Conservation (phyloP, 2,329 filamentous ascomycete species). For the Leptographium procerum region DNA sequence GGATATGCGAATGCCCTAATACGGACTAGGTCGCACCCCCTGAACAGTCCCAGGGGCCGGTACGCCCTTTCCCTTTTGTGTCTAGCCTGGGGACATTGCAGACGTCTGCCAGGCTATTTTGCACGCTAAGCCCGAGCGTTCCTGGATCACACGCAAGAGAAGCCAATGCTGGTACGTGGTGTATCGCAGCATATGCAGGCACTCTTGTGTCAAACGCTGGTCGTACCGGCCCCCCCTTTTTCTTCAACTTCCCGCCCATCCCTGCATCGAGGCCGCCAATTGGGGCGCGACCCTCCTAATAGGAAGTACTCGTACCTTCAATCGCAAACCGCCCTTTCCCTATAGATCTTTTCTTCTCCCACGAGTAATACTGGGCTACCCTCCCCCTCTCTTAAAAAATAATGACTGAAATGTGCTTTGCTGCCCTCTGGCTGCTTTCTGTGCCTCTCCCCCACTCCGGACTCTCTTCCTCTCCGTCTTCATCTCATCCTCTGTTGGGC, state of each 20-base stretch:
- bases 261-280: not conserved
- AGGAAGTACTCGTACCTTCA: not conserved
- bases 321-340: not conserved
- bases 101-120: not conserved
- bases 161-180: not conserved
- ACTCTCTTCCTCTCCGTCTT: not conserved
- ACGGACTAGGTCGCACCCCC: not conserved
- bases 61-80: not conserved
- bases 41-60: not conserved
- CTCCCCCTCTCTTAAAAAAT: not conserved
- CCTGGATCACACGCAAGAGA: not conserved
- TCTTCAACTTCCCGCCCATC: not conserved
- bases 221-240: not conserved
- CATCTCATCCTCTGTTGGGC: not conserved
- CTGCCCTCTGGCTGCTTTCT: not conserved
- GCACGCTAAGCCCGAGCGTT: not conserved
- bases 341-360: not conserved
- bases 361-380: not conserved
- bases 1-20: not conserved
- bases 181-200: not conserved
- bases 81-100: not conserved
- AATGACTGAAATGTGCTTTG: not conserved
- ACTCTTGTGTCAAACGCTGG: not conserved
- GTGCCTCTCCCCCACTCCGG: not conserved
- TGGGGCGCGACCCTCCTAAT: not conserved